These are phyloP conservation scores for Cucumis sativus DNA, from an alignment of 306 rosid genomes.

Conservation along the genomic window DNA sequence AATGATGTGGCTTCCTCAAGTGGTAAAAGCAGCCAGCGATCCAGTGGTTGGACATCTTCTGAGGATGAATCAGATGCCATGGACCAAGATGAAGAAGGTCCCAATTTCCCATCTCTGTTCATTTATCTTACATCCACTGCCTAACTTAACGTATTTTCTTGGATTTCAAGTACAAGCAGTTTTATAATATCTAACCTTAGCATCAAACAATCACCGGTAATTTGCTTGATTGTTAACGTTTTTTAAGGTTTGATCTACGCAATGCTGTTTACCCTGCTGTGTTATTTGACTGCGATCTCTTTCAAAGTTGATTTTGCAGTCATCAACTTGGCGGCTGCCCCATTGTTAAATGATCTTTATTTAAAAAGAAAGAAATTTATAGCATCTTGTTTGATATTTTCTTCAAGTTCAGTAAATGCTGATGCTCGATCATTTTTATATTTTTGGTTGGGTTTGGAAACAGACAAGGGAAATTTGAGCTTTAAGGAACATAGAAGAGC, in stretches of 20 bases:
- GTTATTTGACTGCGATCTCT: background rate
- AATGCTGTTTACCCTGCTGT: background rate
- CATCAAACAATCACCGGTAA: background rate
- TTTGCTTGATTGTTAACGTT: background rate
- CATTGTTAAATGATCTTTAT: background rate
- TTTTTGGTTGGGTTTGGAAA: slow-evolving; percentile 19
- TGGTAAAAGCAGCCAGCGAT: slow-evolving; percentile 20
- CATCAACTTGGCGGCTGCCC: background rate
- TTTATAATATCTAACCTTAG: background rate
- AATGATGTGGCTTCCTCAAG: slow-evolving; percentile 74
- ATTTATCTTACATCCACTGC: background rate
- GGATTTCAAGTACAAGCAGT: background rate
- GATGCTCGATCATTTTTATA: background rate
- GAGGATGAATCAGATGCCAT: slow-evolving; percentile 83
- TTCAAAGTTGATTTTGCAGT: background rate
- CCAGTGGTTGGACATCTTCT: slow-evolving; percentile 80
- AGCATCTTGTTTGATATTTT: background rate
- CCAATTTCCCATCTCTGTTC: background rate
- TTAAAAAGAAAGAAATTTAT: background rate
- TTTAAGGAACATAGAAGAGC: slow-evolving; percentile 75
- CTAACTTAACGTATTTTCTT: background rate
- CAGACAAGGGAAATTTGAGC: slow-evolving; percentile 34
- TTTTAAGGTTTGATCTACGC: background rate
- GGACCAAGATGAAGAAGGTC: slow-evolving; percentile 83
- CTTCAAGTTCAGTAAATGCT: background rate